Evolutionary conservation across 192 early-diverging fungal genomes (phyloP).

Genomic region (Linnemannia hyalina): DNA sequence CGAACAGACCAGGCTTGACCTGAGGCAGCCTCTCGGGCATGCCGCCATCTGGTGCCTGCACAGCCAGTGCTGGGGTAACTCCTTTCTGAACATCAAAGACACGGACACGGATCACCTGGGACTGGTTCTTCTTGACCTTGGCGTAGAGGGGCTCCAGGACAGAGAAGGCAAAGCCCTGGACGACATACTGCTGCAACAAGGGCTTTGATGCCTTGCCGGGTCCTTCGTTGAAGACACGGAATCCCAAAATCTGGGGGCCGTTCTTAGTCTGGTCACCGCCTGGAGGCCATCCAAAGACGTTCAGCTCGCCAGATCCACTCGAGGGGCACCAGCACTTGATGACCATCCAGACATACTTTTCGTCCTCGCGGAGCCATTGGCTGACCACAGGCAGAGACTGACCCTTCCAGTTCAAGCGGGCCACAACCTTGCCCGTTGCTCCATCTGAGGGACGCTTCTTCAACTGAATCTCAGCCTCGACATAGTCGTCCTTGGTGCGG

Average conservation of each 20-base stretch:
- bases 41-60: constrained; percentile 46
- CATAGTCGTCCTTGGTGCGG: constrained; percentile 37
- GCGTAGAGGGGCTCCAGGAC: constrained; percentile 46
- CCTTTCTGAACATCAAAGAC: constrained; percentile 54
- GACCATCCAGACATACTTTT: constrained; percentile 40
- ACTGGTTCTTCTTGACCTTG: constrained; percentile 39
- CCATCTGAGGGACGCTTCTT: constrained; percentile 50
- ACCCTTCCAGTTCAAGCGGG: constrained; percentile 52
- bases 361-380: constrained; percentile 44
- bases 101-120: constrained; percentile 41
- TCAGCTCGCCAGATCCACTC: constrained; percentile 37
- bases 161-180: constrained; percentile 53
- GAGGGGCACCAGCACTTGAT: constrained; percentile 46
- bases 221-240: constrained; percentile 47
- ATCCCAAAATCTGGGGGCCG: constrained; percentile 46
- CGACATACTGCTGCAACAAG: constrained; percentile 54
- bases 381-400: constrained; percentile 30
- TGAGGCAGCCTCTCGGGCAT: constrained; percentile 50
- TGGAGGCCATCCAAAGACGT: constrained; percentile 57
- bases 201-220: constrained; percentile 45
- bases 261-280: constrained; percentile 57
- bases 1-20: constrained; percentile 45
- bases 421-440: constrained; percentile 46
- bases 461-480: constrained; percentile 42
- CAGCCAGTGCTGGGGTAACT: constrained; percentile 34